Evolutionary conservation across 805 yeast genomes (phyloP).

Genomic region (Diddensiella santjacobensis): DNA sequence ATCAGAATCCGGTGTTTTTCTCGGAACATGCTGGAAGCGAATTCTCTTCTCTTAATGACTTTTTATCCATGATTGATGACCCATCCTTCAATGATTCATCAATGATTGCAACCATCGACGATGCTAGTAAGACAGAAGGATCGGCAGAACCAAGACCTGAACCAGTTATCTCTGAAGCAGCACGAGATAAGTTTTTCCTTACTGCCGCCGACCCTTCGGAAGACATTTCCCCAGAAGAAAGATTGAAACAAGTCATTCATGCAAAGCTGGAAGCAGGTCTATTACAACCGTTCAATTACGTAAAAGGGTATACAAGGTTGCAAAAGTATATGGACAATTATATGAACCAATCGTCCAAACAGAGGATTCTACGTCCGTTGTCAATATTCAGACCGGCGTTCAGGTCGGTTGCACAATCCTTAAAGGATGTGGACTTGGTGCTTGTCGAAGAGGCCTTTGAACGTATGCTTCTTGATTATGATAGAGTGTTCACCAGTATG

Average conservation of each 20-base stretch:
- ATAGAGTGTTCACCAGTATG: slow-evolving; percentile 93
- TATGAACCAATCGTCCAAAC: slow-evolving; percentile 80
- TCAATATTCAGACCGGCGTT: slow-evolving; percentile 88
- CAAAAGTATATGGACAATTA: slow-evolving; percentile 90
- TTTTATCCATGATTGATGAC: slow-evolving; percentile 85
- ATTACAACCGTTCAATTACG: slow-evolving; percentile 88
- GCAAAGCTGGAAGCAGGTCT: slow-evolving; percentile 94
- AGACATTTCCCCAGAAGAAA: slow-evolving; percentile 88
- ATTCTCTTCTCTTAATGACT: slow-evolving; percentile 84
- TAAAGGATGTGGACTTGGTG: slow-evolving; percentile 87
- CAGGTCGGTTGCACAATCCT: slow-evolving; percentile 82
- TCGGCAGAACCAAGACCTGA: slow-evolving; percentile 4
- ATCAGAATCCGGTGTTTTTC: slow-evolving; percentile 60
- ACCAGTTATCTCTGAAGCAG: slow-evolving; percentile 38
- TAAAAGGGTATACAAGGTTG: slow-evolving; percentile 84
- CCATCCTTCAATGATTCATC: slow-evolving; percentile 10
- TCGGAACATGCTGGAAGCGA: slow-evolving; percentile 93
- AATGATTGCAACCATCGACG: neutral
- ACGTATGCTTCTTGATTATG: slow-evolving; percentile 87
- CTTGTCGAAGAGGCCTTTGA: slow-evolving; percentile 93
- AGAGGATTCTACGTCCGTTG: slow-evolving; percentile 79
- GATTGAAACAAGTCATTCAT: slow-evolving; percentile 86
- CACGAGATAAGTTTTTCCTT: slow-evolving; percentile 86
- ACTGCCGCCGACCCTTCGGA: slow-evolving; percentile 98
- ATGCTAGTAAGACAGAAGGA: slow-evolving; percentile 3